Conservation (phyloP, 2,329 filamentous ascomycete species). For the Fragosphaeria purpurea region DNA sequence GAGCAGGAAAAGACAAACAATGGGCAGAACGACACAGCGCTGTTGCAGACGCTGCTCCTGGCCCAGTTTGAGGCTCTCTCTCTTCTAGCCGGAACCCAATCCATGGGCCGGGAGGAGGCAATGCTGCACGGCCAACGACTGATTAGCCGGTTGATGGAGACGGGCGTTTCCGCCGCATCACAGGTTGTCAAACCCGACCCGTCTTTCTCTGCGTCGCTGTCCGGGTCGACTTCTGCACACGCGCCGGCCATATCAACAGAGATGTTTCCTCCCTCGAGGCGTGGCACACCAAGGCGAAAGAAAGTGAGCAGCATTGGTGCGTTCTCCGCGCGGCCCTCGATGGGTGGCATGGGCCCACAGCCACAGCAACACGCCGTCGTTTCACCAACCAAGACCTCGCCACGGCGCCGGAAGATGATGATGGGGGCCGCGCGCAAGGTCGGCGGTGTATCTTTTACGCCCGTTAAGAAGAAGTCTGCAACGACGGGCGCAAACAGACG, state of each 20-base stretch:
- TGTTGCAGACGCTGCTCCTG: conserved; percentile 73
- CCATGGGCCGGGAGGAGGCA: conserved; percentile 76
- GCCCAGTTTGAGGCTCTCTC: conserved; percentile 88
- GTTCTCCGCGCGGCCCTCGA: not conserved
- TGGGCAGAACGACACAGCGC: conserved; percentile 54
- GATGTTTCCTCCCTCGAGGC: conserved; percentile 57
- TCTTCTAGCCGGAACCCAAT: conserved; percentile 69
- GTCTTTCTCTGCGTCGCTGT: not conserved
- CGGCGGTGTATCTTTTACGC: conserved; percentile 62
- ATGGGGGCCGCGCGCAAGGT: conserved; percentile 49
- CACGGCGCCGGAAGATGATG: conserved; percentile 60
- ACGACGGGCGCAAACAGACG: conserved; percentile 46
- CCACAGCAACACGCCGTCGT: conserved; percentile 27
- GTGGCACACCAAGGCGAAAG: conserved; percentile 70
- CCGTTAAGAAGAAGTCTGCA: conserved; percentile 60
- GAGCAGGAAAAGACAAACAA: conserved; percentile 64
- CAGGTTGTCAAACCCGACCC: conserved; percentile 90
- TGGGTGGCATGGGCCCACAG: not conserved
- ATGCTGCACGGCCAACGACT: conserved; percentile 68
- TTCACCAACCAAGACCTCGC: conserved; percentile 67
- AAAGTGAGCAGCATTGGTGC: conserved; percentile 30
- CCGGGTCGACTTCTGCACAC: not conserved
- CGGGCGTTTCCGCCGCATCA: conserved; percentile 62
- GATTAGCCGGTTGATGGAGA: conserved; percentile 67
- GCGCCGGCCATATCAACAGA: conserved; percentile 40